Percentiles rank a stretch among this genome's conserved stretches.
Conservation (phyloP, 371 early-diverging fungal species). For the Zopfochytrium polystomum region DNA sequence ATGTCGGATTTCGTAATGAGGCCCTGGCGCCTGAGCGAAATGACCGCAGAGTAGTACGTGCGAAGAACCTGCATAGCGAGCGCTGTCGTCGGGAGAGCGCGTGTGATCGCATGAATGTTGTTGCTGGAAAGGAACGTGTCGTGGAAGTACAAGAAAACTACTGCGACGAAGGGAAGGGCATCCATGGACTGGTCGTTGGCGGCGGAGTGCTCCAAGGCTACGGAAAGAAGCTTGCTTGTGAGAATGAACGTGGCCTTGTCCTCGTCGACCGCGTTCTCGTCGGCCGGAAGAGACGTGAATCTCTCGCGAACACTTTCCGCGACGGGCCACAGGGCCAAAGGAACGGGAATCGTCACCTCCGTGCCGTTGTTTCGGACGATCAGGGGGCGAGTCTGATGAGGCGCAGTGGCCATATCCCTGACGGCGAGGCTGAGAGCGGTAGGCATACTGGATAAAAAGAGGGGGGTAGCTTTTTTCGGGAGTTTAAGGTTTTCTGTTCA, state of each 20-base stretch:
- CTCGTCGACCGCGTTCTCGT: slow-evolving; percentile 35
- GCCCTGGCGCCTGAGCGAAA: slow-evolving; percentile 38
- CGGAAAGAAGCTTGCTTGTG: slow-evolving; percentile 48
- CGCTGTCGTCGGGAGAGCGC: slow-evolving; percentile 57
- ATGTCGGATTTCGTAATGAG: slow-evolving; percentile 30
- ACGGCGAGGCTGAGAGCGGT: neutral
- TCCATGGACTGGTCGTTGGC: slow-evolving; percentile 15
- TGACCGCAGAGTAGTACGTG: slow-evolving; percentile 79
- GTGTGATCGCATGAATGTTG: slow-evolving; percentile 80
- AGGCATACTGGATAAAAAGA: neutral
- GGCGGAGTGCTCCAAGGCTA: neutral
- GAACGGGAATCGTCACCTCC: slow-evolving; percentile 80
- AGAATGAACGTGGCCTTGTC: slow-evolving; percentile 69
- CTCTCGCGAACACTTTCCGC: slow-evolving; percentile 86
- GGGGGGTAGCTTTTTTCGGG: neutral
- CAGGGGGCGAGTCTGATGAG: slow-evolving; percentile 60
- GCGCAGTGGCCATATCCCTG: neutral
- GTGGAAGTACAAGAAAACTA: slow-evolving; percentile 75
- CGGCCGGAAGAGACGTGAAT: slow-evolving; percentile 46
- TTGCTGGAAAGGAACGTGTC: slow-evolving; percentile 73
- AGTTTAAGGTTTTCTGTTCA: too few species aligned
- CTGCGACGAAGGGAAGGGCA: slow-evolving; percentile 63
- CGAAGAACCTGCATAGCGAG: slow-evolving; percentile 58
- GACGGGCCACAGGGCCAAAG: slow-evolving; percentile 81
- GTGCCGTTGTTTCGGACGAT: slow-evolving; percentile 73